Percentiles rank a stretch among this genome's conserved stretches.
These are phyloP conservation scores for Opeltia flavorubescens DNA, from an alignment of 495 filamentous ascomycete species.

Conservation along the genomic window DNA sequence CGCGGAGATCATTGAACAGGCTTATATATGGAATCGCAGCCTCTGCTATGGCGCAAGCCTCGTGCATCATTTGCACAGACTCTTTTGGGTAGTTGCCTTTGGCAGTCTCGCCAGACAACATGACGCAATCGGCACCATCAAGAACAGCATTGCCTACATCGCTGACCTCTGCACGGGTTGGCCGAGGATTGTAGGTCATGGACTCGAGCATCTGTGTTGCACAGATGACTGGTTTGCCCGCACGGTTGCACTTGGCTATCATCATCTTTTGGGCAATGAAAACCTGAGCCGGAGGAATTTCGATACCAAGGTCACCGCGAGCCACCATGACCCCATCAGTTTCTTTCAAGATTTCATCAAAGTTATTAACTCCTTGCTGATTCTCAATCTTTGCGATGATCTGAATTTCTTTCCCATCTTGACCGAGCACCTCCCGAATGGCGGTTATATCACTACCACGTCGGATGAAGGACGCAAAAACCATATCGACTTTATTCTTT, in stretches of 20 bases:
- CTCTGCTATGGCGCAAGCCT: conserved; percentile 91
- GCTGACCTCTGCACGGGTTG: conserved; percentile 93
- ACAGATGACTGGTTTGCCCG: conserved; percentile 95
- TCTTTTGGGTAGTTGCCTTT: conserved; percentile 91
- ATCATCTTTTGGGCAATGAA: conserved; percentile 99
- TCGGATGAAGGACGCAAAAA: conserved; percentile 97
- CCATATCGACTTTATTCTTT: conserved; percentile 96
- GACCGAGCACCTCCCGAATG: conserved; percentile 82
- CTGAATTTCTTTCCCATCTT: conserved; percentile 92
- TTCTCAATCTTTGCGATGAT: conserved; percentile 99
- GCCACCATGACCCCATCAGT: conserved; percentile 99
- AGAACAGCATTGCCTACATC: conserved; percentile 97
- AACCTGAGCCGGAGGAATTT: conserved; percentile 95
- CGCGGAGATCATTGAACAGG: conserved; percentile 88
- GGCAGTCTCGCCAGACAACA: conserved; percentile 97
- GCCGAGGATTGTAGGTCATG: conserved; percentile 98
- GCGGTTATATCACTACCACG: conserved; percentile 77
- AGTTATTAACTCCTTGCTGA: conserved; percentile 98
- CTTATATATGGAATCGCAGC: conserved; percentile 92
- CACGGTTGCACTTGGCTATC: conserved; percentile 99
- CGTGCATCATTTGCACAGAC: conserved; percentile 93
- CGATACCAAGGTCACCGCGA: conserved; percentile 95
- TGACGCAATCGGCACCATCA: conserved; percentile 97
- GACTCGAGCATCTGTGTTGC: conserved; percentile 91
- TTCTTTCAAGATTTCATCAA: conserved; percentile 88